Evolutionary conservation across 2,329 filamentous ascomycete genomes (phyloP), one percentile per base, ranked within the genome.

Genomic region (Byssothecium circinans): DNA sequence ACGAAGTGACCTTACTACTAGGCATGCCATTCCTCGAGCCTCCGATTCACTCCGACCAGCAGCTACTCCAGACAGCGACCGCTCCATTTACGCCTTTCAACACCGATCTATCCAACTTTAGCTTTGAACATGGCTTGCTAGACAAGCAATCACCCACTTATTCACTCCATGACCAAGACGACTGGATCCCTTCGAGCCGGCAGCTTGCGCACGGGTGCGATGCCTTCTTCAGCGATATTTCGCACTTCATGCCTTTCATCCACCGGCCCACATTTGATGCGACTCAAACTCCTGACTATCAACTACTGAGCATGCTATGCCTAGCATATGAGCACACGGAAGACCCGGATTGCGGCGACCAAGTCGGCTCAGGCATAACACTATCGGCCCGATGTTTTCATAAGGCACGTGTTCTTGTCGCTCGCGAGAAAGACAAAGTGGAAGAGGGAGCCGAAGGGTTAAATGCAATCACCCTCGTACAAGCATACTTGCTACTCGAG

Each of bases 291-390:
- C 34, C 53, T 7, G 37, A 38, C 22, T 41, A 41, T n/a, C 35
- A 58, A 10, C 46, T 60, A 10, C 43, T 54, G 10, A 50, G 53
- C 15, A 56, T 60, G 41, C 49, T 60, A 12, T 43, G 36, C 22
- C 45, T 60, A 19, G 55, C 42, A 4, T 60, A 58, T 19, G 55
- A 60, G 25, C 52, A 60, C 22, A 55, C 55, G 7, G 53, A 58
- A 23, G 49, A 58, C 33, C 56, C 56, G 4, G 53, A 56, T 15
- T 42, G 17, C 37, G 46, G 29, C 8, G 27, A 49, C 8, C 37
- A 48, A 42, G 25, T 4, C 34, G 50, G 43, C 10, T 60, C 56
- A 2, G 57, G 56, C 0, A 33, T 19, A 12, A 41, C 8, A 20
- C 39, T 54, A 2, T 58, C 53, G 6, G 25, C 47, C 0, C 51